Percentiles rank a stretch among this genome's conserved stretches.
Evolutionary conservation across 768 basidiomycete species (phyloP).

Genomic region (Gyrodon lividus): DNA sequence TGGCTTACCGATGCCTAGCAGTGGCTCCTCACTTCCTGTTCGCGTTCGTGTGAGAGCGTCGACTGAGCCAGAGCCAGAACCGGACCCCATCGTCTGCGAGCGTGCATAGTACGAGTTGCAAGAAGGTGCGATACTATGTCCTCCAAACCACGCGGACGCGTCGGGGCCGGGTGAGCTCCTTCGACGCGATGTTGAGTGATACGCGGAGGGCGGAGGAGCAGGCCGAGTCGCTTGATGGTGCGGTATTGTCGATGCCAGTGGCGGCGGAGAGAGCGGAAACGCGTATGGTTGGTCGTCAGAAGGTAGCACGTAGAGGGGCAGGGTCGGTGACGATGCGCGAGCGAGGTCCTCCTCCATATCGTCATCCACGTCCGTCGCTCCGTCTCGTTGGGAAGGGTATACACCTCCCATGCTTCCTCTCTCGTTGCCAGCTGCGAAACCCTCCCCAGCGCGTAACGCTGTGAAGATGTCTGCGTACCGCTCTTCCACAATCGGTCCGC

Average conservation of each 20-base stretch:
- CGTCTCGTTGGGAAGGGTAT: slow-evolving; percentile 23
- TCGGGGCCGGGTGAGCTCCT: slow-evolving; percentile 31
- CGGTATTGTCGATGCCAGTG: slow-evolving; percentile 3
- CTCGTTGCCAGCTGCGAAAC: slow-evolving; percentile 15
- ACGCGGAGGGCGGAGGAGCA: slow-evolving; percentile 29
- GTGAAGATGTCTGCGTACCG: slow-evolving; percentile 30
- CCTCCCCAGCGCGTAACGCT: slow-evolving; percentile 17
- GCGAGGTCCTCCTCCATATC: slow-evolving; percentile 6
- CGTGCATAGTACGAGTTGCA: slow-evolving; percentile 25
- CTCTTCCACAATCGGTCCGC: slow-evolving; percentile 16
- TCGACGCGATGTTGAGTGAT: slow-evolving; percentile 13
- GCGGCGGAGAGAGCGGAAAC: slow-evolving; percentile 27
- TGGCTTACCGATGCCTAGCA: slow-evolving; percentile 18
- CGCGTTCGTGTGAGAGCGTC: slow-evolving; percentile 28
- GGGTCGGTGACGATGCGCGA: slow-evolving; percentile 24
- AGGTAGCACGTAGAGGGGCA: slow-evolving; percentile 16
- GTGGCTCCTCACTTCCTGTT: slow-evolving; percentile 31
- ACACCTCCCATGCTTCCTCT: slow-evolving; percentile 28
- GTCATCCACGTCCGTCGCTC: slow-evolving; percentile 6
- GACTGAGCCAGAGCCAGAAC: slow-evolving; percentile 24
- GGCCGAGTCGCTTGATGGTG: slow-evolving; percentile 9
- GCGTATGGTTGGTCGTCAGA: slow-evolving; percentile 17
- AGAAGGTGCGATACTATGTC: slow-evolving; percentile 25
- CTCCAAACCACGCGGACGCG: slow-evolving; percentile 23
- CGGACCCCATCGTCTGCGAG: slow-evolving; percentile 30